These are phyloP conservation scores for Thelonectria olida DNA, from an alignment of 2,329 filamentous ascomycete species.

Conservation along the genomic window DNA sequence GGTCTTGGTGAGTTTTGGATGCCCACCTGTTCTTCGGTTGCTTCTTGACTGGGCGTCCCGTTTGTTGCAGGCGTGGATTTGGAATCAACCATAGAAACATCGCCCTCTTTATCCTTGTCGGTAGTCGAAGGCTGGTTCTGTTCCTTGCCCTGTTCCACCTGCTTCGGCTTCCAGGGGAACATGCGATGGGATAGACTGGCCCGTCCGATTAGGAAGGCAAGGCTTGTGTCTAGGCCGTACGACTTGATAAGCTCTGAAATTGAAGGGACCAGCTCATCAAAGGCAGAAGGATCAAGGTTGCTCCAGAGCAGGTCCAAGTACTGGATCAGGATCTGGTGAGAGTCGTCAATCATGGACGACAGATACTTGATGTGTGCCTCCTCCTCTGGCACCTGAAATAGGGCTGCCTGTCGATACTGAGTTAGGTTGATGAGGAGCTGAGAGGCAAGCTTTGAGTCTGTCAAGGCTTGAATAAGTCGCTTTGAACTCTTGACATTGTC, in stretches of 20 bases:
- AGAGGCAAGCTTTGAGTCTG: conserved; percentile 79
- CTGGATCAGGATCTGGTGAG: conserved; percentile 84
- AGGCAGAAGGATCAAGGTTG: conserved; percentile 79
- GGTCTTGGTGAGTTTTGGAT: conserved; percentile 14
- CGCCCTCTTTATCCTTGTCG: conserved; percentile 62
- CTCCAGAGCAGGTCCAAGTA: conserved; percentile 89
- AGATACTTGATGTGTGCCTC: conserved; percentile 89
- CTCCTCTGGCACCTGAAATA: conserved; percentile 76
- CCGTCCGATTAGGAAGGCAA: conserved; percentile 87
- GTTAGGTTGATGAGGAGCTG: conserved; percentile 90
- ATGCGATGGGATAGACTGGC: conserved; percentile 76
- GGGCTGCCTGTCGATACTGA: conserved; percentile 87
- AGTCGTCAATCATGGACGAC: conserved; percentile 88
- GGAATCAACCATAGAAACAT: conserved; percentile 60
- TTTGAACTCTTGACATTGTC: conserved; percentile 78
- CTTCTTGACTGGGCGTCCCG: conserved; percentile 39
- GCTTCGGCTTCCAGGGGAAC: conserved; percentile 52
- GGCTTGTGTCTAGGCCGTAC: conserved; percentile 79
- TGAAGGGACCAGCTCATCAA: conserved; percentile 80
- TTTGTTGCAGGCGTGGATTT: conserved; percentile 41
- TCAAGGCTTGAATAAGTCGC: conserved; percentile 81
- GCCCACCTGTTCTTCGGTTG: conserved; percentile 46
- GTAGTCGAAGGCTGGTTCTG: conserved; percentile 38
- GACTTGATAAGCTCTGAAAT: conserved; percentile 78
- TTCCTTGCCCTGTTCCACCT: conserved; percentile 39